These are phyloP conservation scores for Kalmanozyma brasiliensis DNA, from an alignment of 1,284 basidiomycete species.

Conservation along the genomic window DNA sequence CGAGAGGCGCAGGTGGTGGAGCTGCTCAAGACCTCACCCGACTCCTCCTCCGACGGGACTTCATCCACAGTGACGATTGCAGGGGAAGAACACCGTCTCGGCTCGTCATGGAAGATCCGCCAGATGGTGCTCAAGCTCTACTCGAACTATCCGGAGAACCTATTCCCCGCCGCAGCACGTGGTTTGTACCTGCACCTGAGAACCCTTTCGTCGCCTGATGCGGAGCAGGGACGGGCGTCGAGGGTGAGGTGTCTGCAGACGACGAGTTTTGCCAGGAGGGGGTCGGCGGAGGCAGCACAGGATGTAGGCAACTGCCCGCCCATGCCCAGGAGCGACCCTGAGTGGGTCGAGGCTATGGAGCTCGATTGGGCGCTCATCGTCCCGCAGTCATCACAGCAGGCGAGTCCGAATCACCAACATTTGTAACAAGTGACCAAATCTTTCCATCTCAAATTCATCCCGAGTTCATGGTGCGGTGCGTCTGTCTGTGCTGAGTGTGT, in stretches of 20 bases:
- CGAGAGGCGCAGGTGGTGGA: constrained; percentile 82
- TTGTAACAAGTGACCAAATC: constrained; percentile 3
- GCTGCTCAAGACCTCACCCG: constrained; percentile 71
- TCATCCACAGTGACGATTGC: constrained; percentile 11
- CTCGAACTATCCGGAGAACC: constrained; percentile 73
- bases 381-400: constrained; percentile 1
- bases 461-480: too few species aligned
- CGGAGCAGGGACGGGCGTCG: constrained; percentile 15
- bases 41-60: constrained; percentile 62
- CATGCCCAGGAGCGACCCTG: constrained; percentile 28
- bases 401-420: constrained; percentile 12
- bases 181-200: constrained; percentile 78
- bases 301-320: constrained; percentile 44
- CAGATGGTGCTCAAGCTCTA: constrained; percentile 72
- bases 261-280: constrained; percentile 27
- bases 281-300: constrained; percentile 16
- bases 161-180: constrained; percentile 80
- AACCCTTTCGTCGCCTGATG: constrained; percentile 72
- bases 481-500: too few species aligned
- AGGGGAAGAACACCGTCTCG: constrained; percentile 10
- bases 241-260: constrained; percentile 38
- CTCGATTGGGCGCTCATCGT: constrained; percentile 38
- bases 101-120: constrained; percentile 55
- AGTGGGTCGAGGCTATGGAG: constrained; percentile 49
- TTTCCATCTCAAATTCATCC: too few species aligned